Evolutionary conservation across 1,284 basidiomycete genomes (phyloP).

Genomic region (Blastosporella zonata): DNA sequence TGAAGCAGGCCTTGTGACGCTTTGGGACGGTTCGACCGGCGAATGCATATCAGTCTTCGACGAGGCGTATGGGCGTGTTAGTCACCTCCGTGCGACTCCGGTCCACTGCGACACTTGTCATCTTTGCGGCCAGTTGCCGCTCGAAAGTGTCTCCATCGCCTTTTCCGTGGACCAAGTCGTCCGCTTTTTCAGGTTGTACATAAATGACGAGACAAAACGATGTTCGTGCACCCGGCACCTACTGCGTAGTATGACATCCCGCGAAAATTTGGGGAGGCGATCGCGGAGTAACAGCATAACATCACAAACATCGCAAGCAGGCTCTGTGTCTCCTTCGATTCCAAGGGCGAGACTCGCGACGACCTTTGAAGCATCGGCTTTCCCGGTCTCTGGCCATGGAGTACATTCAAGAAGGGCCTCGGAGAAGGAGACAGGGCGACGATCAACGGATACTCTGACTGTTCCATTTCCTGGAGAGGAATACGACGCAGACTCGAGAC

Average conservation of each 20-base stretch:
- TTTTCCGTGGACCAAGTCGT: constrained; percentile 62
- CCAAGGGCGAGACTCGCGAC: constrained; percentile 44
- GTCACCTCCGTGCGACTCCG: constrained; percentile 50
- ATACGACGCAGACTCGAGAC: constrained; percentile 33
- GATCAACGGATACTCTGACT: constrained; percentile 48
- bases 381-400: constrained; percentile 77
- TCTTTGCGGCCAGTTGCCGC: constrained; percentile 63
- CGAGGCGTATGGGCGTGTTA: constrained; percentile 52
- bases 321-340: constrained; percentile 40
- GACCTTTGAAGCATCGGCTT: constrained; percentile 48
- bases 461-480: constrained; percentile 53
- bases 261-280: constrained; percentile 46
- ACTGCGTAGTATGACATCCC: constrained; percentile 39
- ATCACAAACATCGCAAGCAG: constrained; percentile 45
- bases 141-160: constrained; percentile 59
- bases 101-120: constrained; percentile 53
- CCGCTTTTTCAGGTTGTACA: constrained; percentile 56
- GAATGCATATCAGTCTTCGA: constrained; percentile 61
- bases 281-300: constrained; percentile 60
- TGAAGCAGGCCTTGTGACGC: constrained; percentile 61
- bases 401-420: constrained; percentile 67
- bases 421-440: constrained; percentile 56
- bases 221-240: constrained; percentile 62
- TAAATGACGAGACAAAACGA: constrained; percentile 55
- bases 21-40: constrained; percentile 65